Evolutionary conservation across 176 grass and related monocot genomes (phyloP), one percentile per base, ranked within the genome.

Genomic region (Hsuehochloa calcarea): DNA sequence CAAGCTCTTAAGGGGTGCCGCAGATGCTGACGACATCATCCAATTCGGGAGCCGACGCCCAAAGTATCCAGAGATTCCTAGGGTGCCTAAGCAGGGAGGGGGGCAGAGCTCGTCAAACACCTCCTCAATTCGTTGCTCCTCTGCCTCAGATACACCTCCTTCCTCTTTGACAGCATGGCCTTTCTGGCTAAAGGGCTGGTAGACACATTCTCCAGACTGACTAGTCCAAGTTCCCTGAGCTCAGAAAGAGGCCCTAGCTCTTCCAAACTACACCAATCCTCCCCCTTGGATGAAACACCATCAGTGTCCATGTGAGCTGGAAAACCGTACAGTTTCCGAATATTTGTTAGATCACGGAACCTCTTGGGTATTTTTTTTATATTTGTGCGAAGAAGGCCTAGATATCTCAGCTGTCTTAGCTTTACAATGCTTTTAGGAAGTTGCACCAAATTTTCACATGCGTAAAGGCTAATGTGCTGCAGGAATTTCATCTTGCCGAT

Each of bases 101-200:
- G 78, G 78, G 34, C 61, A 61, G 17, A 87, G 45, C 58, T 82
- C 71, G 65, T 82, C 72, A 9, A 82, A 65, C 7, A 87, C 69
- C 70, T 62, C 56, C 70, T 74, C 81, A 15, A 65, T 65, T 37
- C 16, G 56, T 68, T 31, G 6, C 31, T 68, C 13, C 26, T 81
- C 66, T 41, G 40, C 76, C 56, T 80, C 31, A 10, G 29, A 29
- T 29, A 13, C n/a, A 26, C 15, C 45, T 10, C 37, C 34, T 25
- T 78, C 84, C 64, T 47, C 26, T 70, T 71, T 26, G 16, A 25
- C 7, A 75, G 35, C 14, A 10, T n/a, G 27, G 84, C 84, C 55
- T 38, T 55, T 60, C n/a, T n/a, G 29, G 74, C 74, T 25, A 15
- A 1, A 45, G 68, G 45, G 23, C 11, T 46, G 44, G 3, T 1